These are phyloP conservation scores for Trichoderma sp. DNA, from an alignment of 2,329 filamentous ascomycete genomes.

Conservation along the genomic window DNA sequence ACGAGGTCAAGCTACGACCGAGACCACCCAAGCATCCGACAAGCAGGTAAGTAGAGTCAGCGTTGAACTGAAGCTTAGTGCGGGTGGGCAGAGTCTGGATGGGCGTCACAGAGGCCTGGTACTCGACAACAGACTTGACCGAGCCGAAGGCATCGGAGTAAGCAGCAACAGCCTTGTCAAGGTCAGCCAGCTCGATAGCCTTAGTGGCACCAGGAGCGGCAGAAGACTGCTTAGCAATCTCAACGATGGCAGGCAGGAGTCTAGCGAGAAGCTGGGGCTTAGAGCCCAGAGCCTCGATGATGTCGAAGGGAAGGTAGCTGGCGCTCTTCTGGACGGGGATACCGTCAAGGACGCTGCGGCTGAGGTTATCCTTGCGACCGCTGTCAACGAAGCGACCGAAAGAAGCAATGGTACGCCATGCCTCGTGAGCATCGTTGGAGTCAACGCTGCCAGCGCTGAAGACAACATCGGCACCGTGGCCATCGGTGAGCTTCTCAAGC, in stretches of 20 bases:
- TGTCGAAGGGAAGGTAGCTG: constrained; percentile 27
- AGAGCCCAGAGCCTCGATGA: constrained; percentile 25
- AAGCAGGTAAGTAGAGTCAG: constrained; percentile 23
- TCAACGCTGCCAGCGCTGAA: background rate
- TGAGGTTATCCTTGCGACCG: constrained; percentile 24
- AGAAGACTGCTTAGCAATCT: constrained; percentile 11
- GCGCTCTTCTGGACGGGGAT: constrained; percentile 27
- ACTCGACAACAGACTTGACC: constrained; percentile 21
- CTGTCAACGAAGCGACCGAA: background rate
- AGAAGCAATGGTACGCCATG: background rate
- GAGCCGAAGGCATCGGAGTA: constrained; percentile 10
- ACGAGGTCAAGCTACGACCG: constrained; percentile 21
- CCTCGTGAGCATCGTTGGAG: background rate
- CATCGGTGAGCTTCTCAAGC: constrained; percentile 28
- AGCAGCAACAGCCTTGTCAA: constrained; percentile 18
- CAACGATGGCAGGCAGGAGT: constrained; percentile 20
- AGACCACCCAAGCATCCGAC: constrained; percentile 27
- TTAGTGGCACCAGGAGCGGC: constrained; percentile 18
- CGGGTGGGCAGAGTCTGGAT: constrained; percentile 18
- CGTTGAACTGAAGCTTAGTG: constrained; percentile 9
- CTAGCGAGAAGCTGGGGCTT: constrained; percentile 20
- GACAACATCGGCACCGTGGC: constrained; percentile 28
- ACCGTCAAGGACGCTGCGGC: constrained; percentile 24
- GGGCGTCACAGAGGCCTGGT: constrained; percentile 19
- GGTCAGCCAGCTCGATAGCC: constrained; percentile 19